Percentiles rank a stretch among this genome's conserved stretches.
Evolutionary conservation across 2,329 filamentous ascomycete genomes (phyloP).

Genomic region (Rhinocladiella similis): DNA sequence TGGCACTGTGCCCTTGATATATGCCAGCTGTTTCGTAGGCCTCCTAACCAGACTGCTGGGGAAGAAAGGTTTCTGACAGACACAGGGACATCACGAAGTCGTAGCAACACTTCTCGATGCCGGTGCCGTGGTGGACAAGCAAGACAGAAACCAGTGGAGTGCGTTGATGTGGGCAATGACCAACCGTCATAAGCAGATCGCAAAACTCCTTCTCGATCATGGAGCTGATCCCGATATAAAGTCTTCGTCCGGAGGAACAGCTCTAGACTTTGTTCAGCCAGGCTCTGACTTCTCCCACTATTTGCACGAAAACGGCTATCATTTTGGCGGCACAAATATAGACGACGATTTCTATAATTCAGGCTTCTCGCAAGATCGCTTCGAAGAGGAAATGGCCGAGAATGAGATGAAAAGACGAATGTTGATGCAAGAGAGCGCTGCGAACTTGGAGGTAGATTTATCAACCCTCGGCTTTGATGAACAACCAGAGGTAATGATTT

Average conservation of each 20-base stretch:
- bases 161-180: constrained; percentile 99
- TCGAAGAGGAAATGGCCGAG: constrained; percentile 96
- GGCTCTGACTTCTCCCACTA: constrained; percentile 97
- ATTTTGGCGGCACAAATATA: constrained; percentile 43
- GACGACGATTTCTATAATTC: constrained; percentile 83
- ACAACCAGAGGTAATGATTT: constrained; percentile 65
- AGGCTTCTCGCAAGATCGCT: constrained; percentile 87
- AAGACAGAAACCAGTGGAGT: constrained; percentile 96
- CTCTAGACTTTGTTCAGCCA: constrained; percentile 91
- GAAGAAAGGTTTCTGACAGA: not conserved
- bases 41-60: not conserved
- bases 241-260: constrained; percentile 88
- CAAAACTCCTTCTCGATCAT: constrained; percentile 87
- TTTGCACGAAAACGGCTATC: constrained; percentile 90
- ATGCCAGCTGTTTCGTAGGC: constrained; percentile 82
- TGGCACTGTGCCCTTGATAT: constrained; percentile 93
- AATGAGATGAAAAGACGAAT: constrained; percentile 85
- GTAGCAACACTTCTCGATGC: constrained; percentile 81
- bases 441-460: constrained; percentile 93
- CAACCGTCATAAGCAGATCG: constrained; percentile 93
- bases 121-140: constrained; percentile 84
- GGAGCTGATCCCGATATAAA: constrained; percentile 95
- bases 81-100: constrained; percentile 77
- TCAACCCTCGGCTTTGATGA: constrained; percentile 96
- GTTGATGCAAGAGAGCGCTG: constrained; percentile 99